Evolutionary conservation across 2,329 filamentous ascomycete genomes (phyloP).

Genomic region (Chrysoporthe puriensis): DNA sequence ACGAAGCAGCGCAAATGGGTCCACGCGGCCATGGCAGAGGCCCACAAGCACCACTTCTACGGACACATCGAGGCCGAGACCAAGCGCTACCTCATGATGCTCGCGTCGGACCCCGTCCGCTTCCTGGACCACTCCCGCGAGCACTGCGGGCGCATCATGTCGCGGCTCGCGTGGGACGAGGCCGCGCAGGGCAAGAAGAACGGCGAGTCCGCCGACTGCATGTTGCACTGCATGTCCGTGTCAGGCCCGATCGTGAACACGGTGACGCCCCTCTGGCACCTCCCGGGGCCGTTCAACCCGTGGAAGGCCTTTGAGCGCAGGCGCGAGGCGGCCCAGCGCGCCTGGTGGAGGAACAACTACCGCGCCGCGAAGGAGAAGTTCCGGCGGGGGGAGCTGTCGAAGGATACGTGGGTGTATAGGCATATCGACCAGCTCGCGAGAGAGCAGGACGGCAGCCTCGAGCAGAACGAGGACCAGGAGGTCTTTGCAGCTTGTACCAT

Average conservation of each 20-base stretch:
- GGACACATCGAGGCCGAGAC: constrained; percentile 53
- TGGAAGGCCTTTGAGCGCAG: constrained; percentile 52
- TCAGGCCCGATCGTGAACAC: constrained; percentile 56
- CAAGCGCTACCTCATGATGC: constrained; percentile 48
- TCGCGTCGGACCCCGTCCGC: constrained; percentile 49
- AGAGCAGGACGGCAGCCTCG: constrained; percentile 44
- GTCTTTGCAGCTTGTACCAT: constrained; percentile 55
- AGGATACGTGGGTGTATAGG: constrained; percentile 52
- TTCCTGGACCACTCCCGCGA: constrained; percentile 52
- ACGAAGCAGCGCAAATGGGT: constrained; percentile 55
- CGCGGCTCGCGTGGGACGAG: constrained; percentile 54
- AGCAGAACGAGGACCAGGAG: constrained; percentile 48
- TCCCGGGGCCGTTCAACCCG: constrained; percentile 49
- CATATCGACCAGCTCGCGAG: constrained; percentile 49
- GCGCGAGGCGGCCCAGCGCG: constrained; percentile 47
- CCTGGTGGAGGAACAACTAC: constrained; percentile 51
- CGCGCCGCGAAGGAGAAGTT: constrained; percentile 46
- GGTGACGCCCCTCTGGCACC: constrained; percentile 51
- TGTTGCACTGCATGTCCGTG: constrained; percentile 55
- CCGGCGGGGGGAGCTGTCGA: constrained; percentile 44
- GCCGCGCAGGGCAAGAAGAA: constrained; percentile 49
- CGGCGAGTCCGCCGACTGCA: constrained; percentile 51
- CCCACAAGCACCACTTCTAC: constrained; percentile 47
- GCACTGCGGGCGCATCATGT: constrained; percentile 55
- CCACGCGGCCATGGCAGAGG: constrained; percentile 49